Evolutionary conservation across 768 basidiomycete species (phyloP), one percentile per base, ranked within the genome.

Genomic region (Naganishia randhawae): DNA sequence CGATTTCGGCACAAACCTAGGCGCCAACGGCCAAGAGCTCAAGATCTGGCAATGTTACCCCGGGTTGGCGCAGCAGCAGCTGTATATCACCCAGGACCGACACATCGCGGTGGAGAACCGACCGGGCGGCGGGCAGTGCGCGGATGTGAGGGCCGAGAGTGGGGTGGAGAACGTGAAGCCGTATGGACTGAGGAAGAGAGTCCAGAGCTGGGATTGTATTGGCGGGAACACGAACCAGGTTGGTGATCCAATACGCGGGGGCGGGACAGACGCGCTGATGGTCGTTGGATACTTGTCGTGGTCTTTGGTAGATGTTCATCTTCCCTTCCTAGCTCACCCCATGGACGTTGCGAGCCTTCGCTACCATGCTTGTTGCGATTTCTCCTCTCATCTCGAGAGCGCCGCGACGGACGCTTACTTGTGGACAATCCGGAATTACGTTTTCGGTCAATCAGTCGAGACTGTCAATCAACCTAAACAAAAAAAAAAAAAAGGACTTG

Each of bases 161-260:
- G 37, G 27, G 3, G 22, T 53, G 3, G 41, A 32, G n/a, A 22
- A 22, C 3, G 41, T 31, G 13, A 45, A 45, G 19, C 66, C 52
- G 1, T 67, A 67, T 37, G 66, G 66, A 11, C 22, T 41, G 0
- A 4, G 35, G 9, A 67, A 67, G 66, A 16, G 57, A 16, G 66
- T 67, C 14, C 52, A 57, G 22, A 67, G 52, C 41, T 67, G 66
- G 66, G 25, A 42, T 27, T 67, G 66, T 22, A 11, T 16, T 14
- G 54, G 53, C n/a, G 27, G 52, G 1, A 53, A 67, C 54, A 9
- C 52, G 22, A 55, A 67, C 31, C 66, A 67, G 66, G 66, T 54
- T 9, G 29, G 65, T 31, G n/a, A n/a, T n/a, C n/a, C n/a, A n/a
- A n/a, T n/a, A n/a, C n/a, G n/a, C n/a, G n/a, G n/a, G n/a, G n/a